phyloP scores from a whole-genome alignment of 2,329 filamentous ascomycete genomes.

The Ophiocordyceps camponoti-floridani region DNA sequence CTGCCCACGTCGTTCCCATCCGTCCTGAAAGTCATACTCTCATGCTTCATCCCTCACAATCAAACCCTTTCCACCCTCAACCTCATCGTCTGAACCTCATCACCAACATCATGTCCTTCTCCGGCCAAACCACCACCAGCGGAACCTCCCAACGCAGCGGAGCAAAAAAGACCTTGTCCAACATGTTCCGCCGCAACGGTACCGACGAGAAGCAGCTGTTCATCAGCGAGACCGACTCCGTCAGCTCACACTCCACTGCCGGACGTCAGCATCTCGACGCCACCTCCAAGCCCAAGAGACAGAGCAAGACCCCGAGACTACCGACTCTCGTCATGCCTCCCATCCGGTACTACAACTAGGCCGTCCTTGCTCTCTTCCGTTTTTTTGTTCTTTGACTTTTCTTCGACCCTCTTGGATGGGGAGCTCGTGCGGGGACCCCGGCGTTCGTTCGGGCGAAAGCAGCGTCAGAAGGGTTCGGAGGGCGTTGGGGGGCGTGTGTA shows the following conservation, averaged over 20 bases:
- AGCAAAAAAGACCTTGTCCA: neutral
- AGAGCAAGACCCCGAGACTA: neutral
- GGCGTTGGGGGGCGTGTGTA: neutral
- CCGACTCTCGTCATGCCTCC: slow-evolving; percentile 1
- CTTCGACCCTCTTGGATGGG: neutral
- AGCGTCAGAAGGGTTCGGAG: neutral
- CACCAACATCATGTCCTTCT: neutral
- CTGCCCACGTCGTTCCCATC: neutral
- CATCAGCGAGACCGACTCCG: neutral
- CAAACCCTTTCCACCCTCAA: neutral
- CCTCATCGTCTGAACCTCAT: neutral
- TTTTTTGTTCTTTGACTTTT: neutral
- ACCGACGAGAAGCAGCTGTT: neutral
- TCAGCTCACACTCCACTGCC: neutral
- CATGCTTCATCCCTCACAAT: neutral
- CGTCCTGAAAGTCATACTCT: neutral
- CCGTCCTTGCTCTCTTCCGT: neutral
- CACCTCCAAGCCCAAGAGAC: neutral
- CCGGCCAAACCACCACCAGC: neutral
- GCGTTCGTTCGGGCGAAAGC: neutral
- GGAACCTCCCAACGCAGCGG: neutral
- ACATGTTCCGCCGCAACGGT: neutral
- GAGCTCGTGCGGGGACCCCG: neutral
- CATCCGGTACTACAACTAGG: neutral
- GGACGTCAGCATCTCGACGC: no score